These are phyloP conservation scores for Melanomma pulvis-pyrius DNA, from an alignment of 495 filamentous ascomycete species.

Conservation along the genomic window DNA sequence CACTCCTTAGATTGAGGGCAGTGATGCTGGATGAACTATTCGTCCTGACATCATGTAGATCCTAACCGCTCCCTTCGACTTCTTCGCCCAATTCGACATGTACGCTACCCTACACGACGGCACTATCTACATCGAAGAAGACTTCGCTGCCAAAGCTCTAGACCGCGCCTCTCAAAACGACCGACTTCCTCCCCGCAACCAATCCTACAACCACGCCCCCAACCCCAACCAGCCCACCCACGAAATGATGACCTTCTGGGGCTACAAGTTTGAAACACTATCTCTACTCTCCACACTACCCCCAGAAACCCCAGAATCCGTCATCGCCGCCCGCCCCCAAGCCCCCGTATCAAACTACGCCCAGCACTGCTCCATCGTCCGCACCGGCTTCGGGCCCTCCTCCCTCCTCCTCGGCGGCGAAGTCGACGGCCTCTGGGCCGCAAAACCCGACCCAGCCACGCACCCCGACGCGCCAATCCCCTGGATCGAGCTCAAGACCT, in stretches of 20 bases:
- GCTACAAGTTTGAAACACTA: constrained; percentile 95
- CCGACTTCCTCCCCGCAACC: neutral
- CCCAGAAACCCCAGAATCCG: constrained; percentile 67
- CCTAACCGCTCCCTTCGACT: constrained; percentile 79
- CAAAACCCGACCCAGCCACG: constrained; percentile 8
- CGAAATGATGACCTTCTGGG: constrained; percentile 71
- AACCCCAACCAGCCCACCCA: constrained; percentile 49
- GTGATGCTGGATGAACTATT: neutral
- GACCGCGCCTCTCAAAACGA: constrained; percentile 34
- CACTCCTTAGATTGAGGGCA: neutral
- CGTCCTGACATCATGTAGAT: constrained; percentile 53
- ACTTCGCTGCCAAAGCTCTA: constrained; percentile 67
- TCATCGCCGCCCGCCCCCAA: constrained; percentile 74
- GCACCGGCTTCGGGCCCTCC: constrained; percentile 76
- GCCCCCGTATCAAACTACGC: constrained; percentile 80
- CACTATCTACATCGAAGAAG: constrained; percentile 88
- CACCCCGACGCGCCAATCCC: constrained; percentile 58
- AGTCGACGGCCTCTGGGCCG: constrained; percentile 77
- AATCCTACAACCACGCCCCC: neutral
- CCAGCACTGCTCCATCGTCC: constrained; percentile 92
- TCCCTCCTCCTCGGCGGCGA: constrained; percentile 85
- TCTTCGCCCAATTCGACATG: constrained; percentile 90
- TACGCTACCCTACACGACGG: constrained; percentile 83
- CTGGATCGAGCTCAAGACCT: constrained; percentile 95
- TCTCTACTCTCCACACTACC: constrained; percentile 72